These are phyloP conservation scores for Spathaspora gorwiae DNA, from an alignment of 805 yeast species.

Conservation along the genomic window DNA sequence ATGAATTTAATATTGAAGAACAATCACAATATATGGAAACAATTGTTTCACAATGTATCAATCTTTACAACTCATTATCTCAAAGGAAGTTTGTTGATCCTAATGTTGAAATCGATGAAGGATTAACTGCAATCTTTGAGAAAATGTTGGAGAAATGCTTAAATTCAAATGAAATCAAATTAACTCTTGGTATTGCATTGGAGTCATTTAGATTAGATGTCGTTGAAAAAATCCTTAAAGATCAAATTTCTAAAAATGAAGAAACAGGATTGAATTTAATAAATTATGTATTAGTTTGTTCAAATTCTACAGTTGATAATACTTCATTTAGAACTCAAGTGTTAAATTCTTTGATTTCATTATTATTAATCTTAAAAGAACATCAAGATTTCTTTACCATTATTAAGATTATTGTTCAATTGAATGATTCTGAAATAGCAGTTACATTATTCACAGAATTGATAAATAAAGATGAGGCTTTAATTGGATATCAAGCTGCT, in stretches of 20 bases:
- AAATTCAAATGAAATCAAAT: constrained; percentile 60
- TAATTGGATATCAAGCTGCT: constrained; percentile 86
- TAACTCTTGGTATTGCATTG: constrained; percentile 86
- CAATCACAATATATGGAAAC: constrained; percentile 88
- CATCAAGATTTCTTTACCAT: constrained; percentile 79
- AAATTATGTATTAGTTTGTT: constrained; percentile 70
- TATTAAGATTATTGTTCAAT: constrained; percentile 81
- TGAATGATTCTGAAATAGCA: constrained; percentile 74
- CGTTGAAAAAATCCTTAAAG: constrained; percentile 53
- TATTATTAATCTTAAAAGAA: constrained; percentile 48
- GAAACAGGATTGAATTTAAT: constrained; percentile 53
- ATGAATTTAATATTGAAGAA: constrained; percentile 69
- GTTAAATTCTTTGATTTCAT: constrained; percentile 56
- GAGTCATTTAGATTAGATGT: constrained; percentile 86
- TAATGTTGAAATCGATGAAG: constrained; percentile 46
- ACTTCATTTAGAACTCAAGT: constrained; percentile 63
- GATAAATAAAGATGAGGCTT: constrained; percentile 43
- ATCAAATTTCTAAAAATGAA: constrained; percentile 38
- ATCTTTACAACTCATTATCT: constrained; percentile 66
- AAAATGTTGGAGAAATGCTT: constrained; percentile 82
- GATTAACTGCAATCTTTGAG: constrained; percentile 69
- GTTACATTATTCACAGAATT: constrained; percentile 61
- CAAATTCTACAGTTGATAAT: constrained; percentile 62
- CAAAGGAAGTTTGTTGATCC: constrained; percentile 36
- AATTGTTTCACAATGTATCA: constrained; percentile 88